These are phyloP conservation scores for Kodamaea restingae DNA, from an alignment of 805 yeast species.

Conservation along the genomic window DNA sequence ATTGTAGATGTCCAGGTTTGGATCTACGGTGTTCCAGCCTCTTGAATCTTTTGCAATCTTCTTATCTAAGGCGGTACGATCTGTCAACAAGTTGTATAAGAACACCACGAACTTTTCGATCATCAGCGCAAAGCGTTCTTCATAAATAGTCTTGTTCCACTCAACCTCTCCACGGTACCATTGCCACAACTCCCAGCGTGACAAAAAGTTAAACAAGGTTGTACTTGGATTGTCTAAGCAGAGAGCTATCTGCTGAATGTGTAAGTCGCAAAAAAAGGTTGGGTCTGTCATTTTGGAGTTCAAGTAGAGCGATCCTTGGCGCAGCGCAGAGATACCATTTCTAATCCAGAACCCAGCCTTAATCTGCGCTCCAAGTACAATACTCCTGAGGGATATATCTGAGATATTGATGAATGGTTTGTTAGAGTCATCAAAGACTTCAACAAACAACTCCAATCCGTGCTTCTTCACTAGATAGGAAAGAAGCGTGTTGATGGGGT, in stretches of 20 bases:
- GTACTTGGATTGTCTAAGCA: constrained; percentile 36
- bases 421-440: constrained; percentile 11
- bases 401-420: constrained; percentile 45
- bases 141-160: constrained; percentile 38
- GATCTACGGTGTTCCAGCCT: background rate
- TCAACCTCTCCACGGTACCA: constrained; percentile 43
- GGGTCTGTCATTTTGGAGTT: constrained; percentile 39
- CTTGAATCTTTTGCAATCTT: background rate
- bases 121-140: constrained; percentile 45
- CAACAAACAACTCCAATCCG: constrained; percentile 20
- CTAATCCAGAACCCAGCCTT: constrained; percentile 69
- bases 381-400: constrained; percentile 55
- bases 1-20: background rate
- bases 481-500: constrained; percentile 56
- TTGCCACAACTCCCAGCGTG: constrained; percentile 54
- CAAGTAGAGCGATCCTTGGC: constrained; percentile 48
- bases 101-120: constrained; percentile 41
- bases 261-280: constrained; percentile 42
- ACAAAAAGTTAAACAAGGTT: constrained; percentile 36
- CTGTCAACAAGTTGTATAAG: constrained; percentile 42
- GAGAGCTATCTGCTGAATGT: constrained; percentile 42
- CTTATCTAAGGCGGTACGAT: constrained; percentile 26
- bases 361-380: constrained; percentile 60
- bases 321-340: constrained; percentile 55
- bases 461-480: constrained; percentile 40